Conservation (phyloP, 1,284 basidiomycete species). For the Exobasidium cylindrosporum region DNA sequence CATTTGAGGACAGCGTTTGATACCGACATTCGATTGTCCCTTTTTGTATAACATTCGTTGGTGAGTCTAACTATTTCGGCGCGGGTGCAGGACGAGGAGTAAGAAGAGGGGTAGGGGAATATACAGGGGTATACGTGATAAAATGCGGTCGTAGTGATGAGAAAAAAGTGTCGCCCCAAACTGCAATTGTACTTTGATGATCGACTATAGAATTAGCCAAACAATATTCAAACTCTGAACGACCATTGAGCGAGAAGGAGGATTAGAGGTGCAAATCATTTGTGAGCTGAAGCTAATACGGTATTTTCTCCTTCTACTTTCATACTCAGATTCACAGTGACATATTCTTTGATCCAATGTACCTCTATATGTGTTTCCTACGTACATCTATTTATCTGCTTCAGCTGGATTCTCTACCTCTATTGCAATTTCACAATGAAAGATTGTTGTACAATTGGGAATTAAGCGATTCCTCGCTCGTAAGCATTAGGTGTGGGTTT, state of each 20-base stretch:
- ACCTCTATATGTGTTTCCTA: too few species aligned
- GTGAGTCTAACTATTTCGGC: too few species aligned
- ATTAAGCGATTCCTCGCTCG: conserved; percentile 11
- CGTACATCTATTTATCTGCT: too few species aligned
- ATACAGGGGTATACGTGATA: too few species aligned
- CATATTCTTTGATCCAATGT: too few species aligned
- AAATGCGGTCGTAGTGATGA: conserved; percentile 3
- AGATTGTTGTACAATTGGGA: not conserved
- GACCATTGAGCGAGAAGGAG: not conserved
- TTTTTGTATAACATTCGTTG: too few species aligned
- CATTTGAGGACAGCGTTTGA: not conserved
- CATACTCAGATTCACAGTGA: too few species aligned
- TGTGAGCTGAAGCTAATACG: too few species aligned
- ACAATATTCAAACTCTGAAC: conserved; percentile 4
- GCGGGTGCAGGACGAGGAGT: too few species aligned
- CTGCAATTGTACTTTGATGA: conserved; percentile 8
- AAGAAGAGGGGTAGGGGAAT: not conserved
- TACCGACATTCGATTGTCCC: conserved; percentile 1
- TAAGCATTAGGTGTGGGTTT: conserved; percentile 10
- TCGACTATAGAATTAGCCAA: conserved; percentile 10
- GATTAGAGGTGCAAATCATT: too few species aligned
- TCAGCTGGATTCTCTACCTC: too few species aligned
- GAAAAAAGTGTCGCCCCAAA: conserved; percentile 10
- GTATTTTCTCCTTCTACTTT: too few species aligned
- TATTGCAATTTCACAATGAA: not conserved